Conservation (phyloP, 179 eudicot species). For the Corrigiola litoralis region DNA sequence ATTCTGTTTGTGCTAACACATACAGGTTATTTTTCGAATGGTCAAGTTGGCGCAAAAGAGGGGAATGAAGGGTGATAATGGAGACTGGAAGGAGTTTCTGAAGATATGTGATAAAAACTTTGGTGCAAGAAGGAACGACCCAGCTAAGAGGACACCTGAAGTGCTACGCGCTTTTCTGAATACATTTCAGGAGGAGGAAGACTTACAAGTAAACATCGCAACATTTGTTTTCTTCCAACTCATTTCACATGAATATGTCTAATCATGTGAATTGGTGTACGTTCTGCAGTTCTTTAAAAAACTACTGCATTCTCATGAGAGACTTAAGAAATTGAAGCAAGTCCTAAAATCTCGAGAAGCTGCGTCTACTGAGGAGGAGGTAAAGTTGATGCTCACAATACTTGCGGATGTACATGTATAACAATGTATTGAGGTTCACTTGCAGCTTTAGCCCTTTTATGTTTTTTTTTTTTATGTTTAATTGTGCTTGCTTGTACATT, state of each 20-base stretch:
- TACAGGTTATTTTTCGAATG: constrained; percentile 63
- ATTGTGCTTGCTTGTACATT: background rate
- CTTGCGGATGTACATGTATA: too few relatives aligned
- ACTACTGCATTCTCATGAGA: constrained; percentile 34
- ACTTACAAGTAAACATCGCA: constrained; percentile 46
- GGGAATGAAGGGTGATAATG: constrained; percentile 76
- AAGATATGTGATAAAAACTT: constrained; percentile 49
- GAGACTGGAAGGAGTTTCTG: constrained; percentile 86
- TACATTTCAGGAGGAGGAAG: constrained; percentile 57
- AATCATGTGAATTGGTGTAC: constrained; percentile 7
- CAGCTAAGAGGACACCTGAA: constrained; percentile 52
- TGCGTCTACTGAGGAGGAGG: constrained; percentile 74
- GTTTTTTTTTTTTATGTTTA: too few relatives aligned
- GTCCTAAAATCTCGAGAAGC: constrained; percentile 19
- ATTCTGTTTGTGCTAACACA: background rate
- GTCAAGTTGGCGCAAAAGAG: constrained; percentile 72
- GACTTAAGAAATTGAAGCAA: constrained; percentile 39
- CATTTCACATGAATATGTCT: constrained; percentile 1
- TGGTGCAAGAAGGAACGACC: constrained; percentile 84
- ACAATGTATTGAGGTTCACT: background rate
- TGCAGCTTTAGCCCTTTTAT: background rate
- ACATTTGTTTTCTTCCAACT: background rate
- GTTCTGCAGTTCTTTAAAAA: constrained; percentile 58
- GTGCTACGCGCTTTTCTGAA: constrained; percentile 55
- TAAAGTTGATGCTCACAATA: too few relatives aligned